Evolutionary conservation across 176 grass and related monocot genomes (phyloP).

Genomic region (Carex kokanica): DNA sequence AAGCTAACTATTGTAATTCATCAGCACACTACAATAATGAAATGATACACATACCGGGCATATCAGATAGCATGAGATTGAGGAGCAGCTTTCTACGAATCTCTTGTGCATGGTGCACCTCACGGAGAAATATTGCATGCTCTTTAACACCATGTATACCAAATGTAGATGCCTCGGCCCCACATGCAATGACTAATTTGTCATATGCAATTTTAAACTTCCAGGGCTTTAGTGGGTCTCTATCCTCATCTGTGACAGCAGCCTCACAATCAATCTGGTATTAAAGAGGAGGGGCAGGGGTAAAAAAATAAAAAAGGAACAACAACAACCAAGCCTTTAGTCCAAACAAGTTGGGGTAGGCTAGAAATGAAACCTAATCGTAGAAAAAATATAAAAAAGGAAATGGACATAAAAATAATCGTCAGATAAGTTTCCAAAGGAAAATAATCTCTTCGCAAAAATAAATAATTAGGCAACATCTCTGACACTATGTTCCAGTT

Average conservation of each 20-base stretch:
- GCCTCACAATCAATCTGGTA: slow-evolving; percentile 88
- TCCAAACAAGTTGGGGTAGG: too few relatives aligned
- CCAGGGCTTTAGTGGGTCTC: slow-evolving; percentile 58
- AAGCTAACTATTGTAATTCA: not conserved
- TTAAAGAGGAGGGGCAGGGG: slow-evolving; percentile 23
- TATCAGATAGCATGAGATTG: slow-evolving; percentile 86
- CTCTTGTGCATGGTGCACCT: slow-evolving; percentile 92
- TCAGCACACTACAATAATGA: not conserved
- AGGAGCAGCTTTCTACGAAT: slow-evolving; percentile 92
- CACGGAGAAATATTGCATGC: slow-evolving; percentile 87
- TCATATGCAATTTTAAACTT: slow-evolving; percentile 95
- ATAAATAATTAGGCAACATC: not conserved
- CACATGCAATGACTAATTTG: slow-evolving; percentile 82
- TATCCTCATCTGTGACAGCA: slow-evolving; percentile 52
- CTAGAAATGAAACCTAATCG: too few relatives aligned
- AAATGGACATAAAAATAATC: not conserved
- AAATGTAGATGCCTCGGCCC: slow-evolving; percentile 88
- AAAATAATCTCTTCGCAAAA: not conserved
- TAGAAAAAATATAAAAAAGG: too few relatives aligned
- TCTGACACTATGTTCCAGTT: not conserved
- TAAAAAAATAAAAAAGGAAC: too few relatives aligned
- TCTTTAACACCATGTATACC: slow-evolving; percentile 78
- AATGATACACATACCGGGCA: slow-evolving; percentile 56
- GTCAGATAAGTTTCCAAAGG: not conserved
- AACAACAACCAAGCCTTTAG: too few relatives aligned